Evolutionary conservation across 129 eudicot genomes (phyloP), one percentile per base, ranked within the genome.

Genomic region (Logfia minima): DNA sequence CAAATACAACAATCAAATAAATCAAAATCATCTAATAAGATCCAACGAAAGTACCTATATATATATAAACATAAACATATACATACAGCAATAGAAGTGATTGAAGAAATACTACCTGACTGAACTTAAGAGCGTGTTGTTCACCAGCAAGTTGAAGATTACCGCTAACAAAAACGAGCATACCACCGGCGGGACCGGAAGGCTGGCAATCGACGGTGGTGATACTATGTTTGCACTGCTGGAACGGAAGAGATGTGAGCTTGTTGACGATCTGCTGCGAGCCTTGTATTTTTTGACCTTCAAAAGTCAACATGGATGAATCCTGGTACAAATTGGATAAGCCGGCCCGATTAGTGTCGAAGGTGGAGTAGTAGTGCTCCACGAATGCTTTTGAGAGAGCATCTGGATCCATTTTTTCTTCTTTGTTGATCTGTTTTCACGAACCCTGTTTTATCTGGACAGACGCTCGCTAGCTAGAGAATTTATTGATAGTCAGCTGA

Each of bases 201-300:
- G 98, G 98, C 84, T 92, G 98, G 83, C 92, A 92, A 75, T 92
- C 98, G 29, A 85, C 88, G 85, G 98, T 92, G 70, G 90, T 66
- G 84, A 92, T 86, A 43, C 45, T 78, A 60, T 92, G 98, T 75
- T 92, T 79, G 81, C 96, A 92, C 86, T 92, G 96, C 87, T 90
- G 90, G 68, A 92, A 92, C 6, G 93, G 93, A 24, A 92, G 82
- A 35, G 87, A 59, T 14, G 86, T 75, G 66, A 92, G 89, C 79
- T 92, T 92, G 58, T 82, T 88, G 17, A 80, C 88, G 73, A 92
- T 90, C 76, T 80, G 88, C 37, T 79, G 84, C 18, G 90, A 67
- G 51, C 98, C 96, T 76, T 76, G 83, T 16, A 89, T 80, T 66
- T 90, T 84, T 77, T 92, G 92, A 14, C 98, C 98, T 84, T 92